Percentiles rank a stretch among this genome's conserved stretches.
Conservation (phyloP, 257 asterid genomes). For the Plantago elongata region DNA sequence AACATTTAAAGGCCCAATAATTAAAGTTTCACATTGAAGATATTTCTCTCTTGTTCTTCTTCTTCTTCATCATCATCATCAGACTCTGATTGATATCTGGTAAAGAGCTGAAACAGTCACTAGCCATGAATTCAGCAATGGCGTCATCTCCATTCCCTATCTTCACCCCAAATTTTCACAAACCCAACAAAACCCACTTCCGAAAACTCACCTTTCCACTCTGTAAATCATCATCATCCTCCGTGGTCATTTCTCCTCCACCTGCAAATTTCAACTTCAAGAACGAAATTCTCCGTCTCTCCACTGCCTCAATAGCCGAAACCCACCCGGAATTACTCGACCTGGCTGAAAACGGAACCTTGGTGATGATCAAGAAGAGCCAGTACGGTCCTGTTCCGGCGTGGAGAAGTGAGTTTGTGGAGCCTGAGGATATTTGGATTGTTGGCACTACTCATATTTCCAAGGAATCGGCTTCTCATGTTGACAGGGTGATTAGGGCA, state of each 20-base stretch:
- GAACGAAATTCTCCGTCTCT: slow-evolving; percentile 39
- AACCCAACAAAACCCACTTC: slow-evolving; percentile 14
- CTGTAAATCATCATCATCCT: slow-evolving; percentile 26
- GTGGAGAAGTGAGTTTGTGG: slow-evolving; percentile 78
- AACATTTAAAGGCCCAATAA: too few relatives aligned
- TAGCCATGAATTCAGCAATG: slow-evolving; percentile 28
- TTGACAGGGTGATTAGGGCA: slow-evolving; percentile 63
- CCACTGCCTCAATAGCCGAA: slow-evolving; percentile 50
- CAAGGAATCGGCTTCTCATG: slow-evolving; percentile 46
- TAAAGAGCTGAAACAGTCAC: not conserved
- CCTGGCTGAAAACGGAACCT: slow-evolving; percentile 60
- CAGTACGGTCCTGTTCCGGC: slow-evolving; percentile 80
- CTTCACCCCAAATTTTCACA: slow-evolving; percentile 5
- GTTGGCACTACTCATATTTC: slow-evolving; percentile 79
- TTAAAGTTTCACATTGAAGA: too few relatives aligned
- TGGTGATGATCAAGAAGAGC: slow-evolving; percentile 50
- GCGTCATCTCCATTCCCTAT: slow-evolving; percentile 29
- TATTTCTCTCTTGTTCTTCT: too few relatives aligned
- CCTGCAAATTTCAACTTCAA: slow-evolving; percentile 67
- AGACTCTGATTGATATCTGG: not conserved
- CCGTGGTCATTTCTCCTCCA: slow-evolving; percentile 53
- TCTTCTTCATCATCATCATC: not conserved
- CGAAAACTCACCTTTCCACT: slow-evolving; percentile 3
- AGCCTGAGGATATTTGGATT: slow-evolving; percentile 80
- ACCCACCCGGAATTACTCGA: slow-evolving; percentile 65